Evolutionary conservation across 1,139 yeast genomes (phyloP).

Genomic region (Zhuliangozyma parablackwelliae): DNA sequence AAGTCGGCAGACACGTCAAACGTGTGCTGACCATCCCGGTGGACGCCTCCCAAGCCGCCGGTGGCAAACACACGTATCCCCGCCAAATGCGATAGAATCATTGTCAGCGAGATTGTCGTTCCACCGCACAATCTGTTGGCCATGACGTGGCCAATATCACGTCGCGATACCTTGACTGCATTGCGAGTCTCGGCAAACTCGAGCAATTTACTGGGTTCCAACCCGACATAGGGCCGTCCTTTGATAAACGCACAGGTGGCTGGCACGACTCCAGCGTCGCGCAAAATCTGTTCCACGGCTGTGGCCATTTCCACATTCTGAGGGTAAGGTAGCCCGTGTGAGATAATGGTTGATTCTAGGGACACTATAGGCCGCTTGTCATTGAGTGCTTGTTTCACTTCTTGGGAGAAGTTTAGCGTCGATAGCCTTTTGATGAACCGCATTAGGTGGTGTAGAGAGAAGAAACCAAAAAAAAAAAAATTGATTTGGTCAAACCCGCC

Average conservation of each 20-base stretch:
- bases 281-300: slow-evolving; percentile 57
- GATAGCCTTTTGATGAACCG: not conserved
- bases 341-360: slow-evolving; percentile 79
- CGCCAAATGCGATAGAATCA: slow-evolving; percentile 72
- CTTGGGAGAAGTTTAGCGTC: slow-evolving; percentile 41
- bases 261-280: slow-evolving; percentile 68
- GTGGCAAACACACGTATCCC: slow-evolving; percentile 87
- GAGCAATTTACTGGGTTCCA: slow-evolving; percentile 43
- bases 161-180: slow-evolving; percentile 65
- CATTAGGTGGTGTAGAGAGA: too few species aligned
- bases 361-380: slow-evolving; percentile 66
- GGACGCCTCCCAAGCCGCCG: slow-evolving; percentile 94
- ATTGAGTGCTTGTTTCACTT: slow-evolving; percentile 55
- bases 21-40: slow-evolving; percentile 67
- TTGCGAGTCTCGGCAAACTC: slow-evolving; percentile 42
- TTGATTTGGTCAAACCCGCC: too few species aligned
- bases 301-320: slow-evolving; percentile 69
- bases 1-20: slow-evolving; percentile 87
- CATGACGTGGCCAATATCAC: slow-evolving; percentile 77
- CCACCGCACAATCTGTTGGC: slow-evolving; percentile 68
- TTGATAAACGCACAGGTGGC: slow-evolving; percentile 79
- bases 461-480: too few species aligned
- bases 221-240: slow-evolving; percentile 72
- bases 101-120: slow-evolving; percentile 86
- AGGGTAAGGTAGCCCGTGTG: slow-evolving; percentile 88